Evolutionary conservation across 1,139 yeast species (phyloP).

Genomic region (Geotrichum histeridarum): DNA sequence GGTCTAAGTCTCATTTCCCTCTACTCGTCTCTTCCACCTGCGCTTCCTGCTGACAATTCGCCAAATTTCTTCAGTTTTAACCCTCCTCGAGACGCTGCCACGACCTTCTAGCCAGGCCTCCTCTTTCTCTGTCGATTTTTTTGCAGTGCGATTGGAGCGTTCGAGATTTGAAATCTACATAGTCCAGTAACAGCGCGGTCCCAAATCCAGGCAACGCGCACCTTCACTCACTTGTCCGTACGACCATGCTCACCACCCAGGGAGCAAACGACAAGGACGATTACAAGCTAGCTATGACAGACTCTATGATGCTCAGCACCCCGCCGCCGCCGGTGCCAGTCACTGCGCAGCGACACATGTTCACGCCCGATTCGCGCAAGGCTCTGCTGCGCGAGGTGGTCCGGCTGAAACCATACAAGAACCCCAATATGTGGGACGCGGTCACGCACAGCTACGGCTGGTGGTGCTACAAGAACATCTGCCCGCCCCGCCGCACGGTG

Average conservation of each 20-base stretch:
- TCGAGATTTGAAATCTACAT: too few relatives aligned
- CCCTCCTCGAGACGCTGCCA: not conserved
- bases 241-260: not conserved
- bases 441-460: slow-evolving; percentile 20
- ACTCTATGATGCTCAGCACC: not conserved
- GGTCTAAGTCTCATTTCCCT: slow-evolving; percentile 7
- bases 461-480: slow-evolving; percentile 20
- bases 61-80: not conserved
- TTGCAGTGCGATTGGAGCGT: not conserved
- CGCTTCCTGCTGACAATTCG: not conserved
- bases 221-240: not conserved
- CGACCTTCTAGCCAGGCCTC: not conserved
- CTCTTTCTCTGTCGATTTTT: not conserved
- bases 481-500: slow-evolving; percentile 18
- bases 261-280: not conserved
- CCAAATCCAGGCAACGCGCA: not conserved
- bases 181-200: not conserved
- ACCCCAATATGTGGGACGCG: slow-evolving; percentile 20
- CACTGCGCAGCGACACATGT: slow-evolving; percentile 19
- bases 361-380: slow-evolving; percentile 18
- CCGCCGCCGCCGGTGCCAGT: slow-evolving; percentile 19
- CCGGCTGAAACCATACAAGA: slow-evolving; percentile 17
- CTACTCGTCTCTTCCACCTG: not conserved
- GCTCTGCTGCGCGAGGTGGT: slow-evolving; percentile 19
- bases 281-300: not conserved